These are phyloP conservation scores for Agaricus sinodeliciosus DNA, from an alignment of 768 basidiomycete species.

Conservation along the genomic window DNA sequence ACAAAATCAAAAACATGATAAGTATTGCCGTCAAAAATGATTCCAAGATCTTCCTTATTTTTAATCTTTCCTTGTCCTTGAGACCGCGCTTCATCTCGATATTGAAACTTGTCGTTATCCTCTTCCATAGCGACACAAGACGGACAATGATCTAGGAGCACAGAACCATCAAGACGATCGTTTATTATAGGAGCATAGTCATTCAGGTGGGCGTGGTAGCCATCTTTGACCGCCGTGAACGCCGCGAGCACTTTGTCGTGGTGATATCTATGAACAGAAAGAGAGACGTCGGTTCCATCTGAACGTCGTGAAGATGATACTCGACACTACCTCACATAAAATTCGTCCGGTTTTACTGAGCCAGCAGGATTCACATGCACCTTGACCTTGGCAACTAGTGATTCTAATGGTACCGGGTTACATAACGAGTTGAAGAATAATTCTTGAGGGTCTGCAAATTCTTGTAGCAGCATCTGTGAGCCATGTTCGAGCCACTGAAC, in stretches of 20 bases:
- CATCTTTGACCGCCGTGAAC: constrained; percentile 35
- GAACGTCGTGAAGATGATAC: not conserved
- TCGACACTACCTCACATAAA: constrained; percentile 1
- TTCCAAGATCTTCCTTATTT: constrained; percentile 18
- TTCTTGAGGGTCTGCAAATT: constrained; percentile 58
- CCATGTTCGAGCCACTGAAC: constrained; percentile 75
- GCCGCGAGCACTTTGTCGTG: constrained; percentile 41
- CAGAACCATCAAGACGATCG: not conserved
- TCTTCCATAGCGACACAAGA: constrained; percentile 34
- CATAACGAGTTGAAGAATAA: constrained; percentile 58
- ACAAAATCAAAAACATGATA: constrained; percentile 65
- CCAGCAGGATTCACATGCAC: constrained; percentile 27
- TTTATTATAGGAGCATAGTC: constrained; percentile 13
- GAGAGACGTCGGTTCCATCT: not conserved
- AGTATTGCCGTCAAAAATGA: constrained; percentile 37
- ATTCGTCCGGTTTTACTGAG: constrained; percentile 13
- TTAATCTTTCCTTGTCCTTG: constrained; percentile 17
- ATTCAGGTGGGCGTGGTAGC: constrained; percentile 16
- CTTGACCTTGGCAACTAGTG: constrained; percentile 41
- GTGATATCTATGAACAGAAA: constrained; percentile 31
- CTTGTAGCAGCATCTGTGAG: constrained; percentile 50
- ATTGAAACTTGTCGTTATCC: constrained; percentile 8
- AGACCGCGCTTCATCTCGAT: constrained; percentile 14
- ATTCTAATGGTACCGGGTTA: constrained; percentile 28
- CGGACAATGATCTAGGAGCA: constrained; percentile 48